Evolutionary conservation across 2,329 filamentous ascomycete genomes (phyloP), one percentile per base, ranked within the genome.

Genomic region (Exophiala sp.): DNA sequence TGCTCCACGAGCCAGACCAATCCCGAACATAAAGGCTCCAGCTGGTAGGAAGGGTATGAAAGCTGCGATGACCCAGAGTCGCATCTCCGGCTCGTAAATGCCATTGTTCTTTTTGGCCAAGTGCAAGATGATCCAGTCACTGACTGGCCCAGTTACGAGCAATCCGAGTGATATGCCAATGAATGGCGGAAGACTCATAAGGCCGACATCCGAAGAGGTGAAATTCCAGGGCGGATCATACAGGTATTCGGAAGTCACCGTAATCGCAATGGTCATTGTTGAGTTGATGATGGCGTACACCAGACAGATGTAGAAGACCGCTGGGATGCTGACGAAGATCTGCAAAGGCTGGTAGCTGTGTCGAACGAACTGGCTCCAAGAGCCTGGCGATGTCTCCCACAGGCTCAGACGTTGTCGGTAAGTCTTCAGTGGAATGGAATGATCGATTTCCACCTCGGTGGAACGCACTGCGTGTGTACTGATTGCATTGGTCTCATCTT

Each of bases 181-280:
- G 7, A 66, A 44, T 2, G 63, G 59, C 8, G 64, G 58, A 4
- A 66, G 44, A 52, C 68, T 67, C 29, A 57, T 55, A 1, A 65
- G 50, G 5, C 66, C 66, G 5, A 68, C 62, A 5, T 59, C 60
- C 2, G 63, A 62, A 6, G 66, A 50, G 11, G 54, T 60, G 47
- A 66, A 67, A 44, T 64, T 62, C 53, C 68, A 69, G 7, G 66
- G 66, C 0, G 68, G 64, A n/a, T 62, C 34, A 0, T 70, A 63
- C 21, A 76, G 71, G 35, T 70, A 62, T 9, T 71, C 65, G 0
- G 72, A 67, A 0, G 66, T 78, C 77, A 61, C 78, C 73, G 52
- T 82, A 39, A 44, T 82, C 3, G 36, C 14, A 8, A 79, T 76
- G 1, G 77, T 80, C 2, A 67, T 67, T 0, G 72, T 63, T 62